These are phyloP conservation scores for Apostasia ramifera DNA, from an alignment of 106 monocot genomes.

Conservation along the genomic window DNA sequence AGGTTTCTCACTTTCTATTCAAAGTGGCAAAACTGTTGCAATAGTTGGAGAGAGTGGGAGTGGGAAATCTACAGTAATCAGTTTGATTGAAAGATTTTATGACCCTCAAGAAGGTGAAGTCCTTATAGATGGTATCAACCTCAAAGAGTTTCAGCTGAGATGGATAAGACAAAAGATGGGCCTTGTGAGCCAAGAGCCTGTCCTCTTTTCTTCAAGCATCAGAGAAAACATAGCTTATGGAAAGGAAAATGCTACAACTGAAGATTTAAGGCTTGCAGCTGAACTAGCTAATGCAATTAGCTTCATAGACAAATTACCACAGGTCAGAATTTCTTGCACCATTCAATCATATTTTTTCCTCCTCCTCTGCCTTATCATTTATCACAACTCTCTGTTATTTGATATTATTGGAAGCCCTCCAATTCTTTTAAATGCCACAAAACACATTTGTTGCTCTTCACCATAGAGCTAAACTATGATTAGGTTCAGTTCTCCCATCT, in stretches of 20 bases:
- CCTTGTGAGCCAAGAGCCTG: constrained; percentile 37
- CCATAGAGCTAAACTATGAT: too few relatives aligned
- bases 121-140: constrained; percentile 32
- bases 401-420: too few relatives aligned
- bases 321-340: constrained; percentile 13
- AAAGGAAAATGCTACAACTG: constrained; percentile 29
- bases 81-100: constrained; percentile 38
- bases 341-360: not conserved
- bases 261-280: constrained; percentile 24
- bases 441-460: too few relatives aligned
- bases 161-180: constrained; percentile 42
- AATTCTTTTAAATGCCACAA: too few relatives aligned
- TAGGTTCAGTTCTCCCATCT: too few relatives aligned
- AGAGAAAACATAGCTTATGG: constrained; percentile 41
- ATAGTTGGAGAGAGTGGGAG: constrained; percentile 43
- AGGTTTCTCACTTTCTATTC: constrained; percentile 23
- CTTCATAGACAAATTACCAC: constrained; percentile 43
- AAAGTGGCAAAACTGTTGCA: constrained; percentile 25
- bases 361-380: too few relatives aligned
- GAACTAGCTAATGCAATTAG: constrained; percentile 38
- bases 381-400: too few relatives aligned
- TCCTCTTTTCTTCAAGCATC: constrained; percentile 31
- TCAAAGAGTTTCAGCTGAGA: constrained; percentile 28
- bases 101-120: constrained; percentile 34
- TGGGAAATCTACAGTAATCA: constrained; percentile 39